Evolutionary conservation across 2,329 filamentous ascomycete species (phyloP).

Genomic region (Clarireedia hainanense): DNA sequence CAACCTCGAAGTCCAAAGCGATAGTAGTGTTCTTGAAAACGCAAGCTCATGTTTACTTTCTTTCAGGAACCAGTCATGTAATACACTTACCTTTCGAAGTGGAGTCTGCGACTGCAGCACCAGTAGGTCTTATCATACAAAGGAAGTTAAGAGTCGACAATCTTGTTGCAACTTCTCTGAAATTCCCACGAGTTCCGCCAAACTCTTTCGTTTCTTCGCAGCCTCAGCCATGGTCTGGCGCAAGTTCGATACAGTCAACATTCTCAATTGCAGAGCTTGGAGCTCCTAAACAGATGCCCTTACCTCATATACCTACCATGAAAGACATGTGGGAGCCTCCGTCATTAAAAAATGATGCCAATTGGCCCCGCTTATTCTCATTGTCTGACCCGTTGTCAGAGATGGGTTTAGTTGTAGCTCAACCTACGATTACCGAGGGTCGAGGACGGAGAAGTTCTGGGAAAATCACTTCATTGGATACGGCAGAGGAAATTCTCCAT

Average conservation of each 20-base stretch:
- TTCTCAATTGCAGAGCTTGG: conserved; percentile 52
- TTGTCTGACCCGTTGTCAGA: conserved; percentile 82
- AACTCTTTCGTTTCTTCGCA: conserved; percentile 78
- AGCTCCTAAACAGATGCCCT: conserved; percentile 45
- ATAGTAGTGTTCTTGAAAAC: conserved; percentile 87
- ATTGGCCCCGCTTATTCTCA: conserved; percentile 70
- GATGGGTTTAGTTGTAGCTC: conserved; percentile 70
- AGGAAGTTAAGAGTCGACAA: conserved; percentile 56
- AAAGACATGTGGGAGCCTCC: conserved; percentile 52
- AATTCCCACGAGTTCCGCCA: conserved; percentile 57
- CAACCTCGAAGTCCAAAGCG: conserved; percentile 45
- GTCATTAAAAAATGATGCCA: conserved; percentile 44
- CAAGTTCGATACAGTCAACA: conserved; percentile 41
- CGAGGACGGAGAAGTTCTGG: conserved; percentile 32
- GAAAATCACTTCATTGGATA: conserved; percentile 55
- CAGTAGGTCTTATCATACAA: conserved; percentile 78
- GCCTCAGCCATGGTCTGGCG: conserved; percentile 42
- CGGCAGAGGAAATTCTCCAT: conserved; percentile 76
- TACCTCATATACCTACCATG: conserved; percentile 45
- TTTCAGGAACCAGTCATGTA: conserved; percentile 80
- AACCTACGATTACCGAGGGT: conserved; percentile 35
- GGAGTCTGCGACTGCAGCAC: conserved; percentile 74
- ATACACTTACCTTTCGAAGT: conserved; percentile 94
- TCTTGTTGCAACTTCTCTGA: conserved; percentile 44
- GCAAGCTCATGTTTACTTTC: conserved; percentile 88